These are phyloP conservation scores for Imleria badia DNA, from an alignment of 768 basidiomycete genomes.

Conservation along the genomic window DNA sequence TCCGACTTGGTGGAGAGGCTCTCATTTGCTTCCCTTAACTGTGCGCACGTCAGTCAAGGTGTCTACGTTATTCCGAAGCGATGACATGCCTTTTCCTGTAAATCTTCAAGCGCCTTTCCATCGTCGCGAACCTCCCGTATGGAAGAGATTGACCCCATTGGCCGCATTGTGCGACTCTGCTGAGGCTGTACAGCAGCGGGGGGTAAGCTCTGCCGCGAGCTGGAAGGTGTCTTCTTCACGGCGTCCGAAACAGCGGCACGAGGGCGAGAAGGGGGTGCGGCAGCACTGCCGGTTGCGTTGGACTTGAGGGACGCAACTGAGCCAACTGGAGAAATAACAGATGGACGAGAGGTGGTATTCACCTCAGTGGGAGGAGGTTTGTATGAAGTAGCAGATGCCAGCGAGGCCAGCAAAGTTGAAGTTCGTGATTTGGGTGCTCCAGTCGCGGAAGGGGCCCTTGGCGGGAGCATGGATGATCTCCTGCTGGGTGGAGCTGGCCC, in stretches of 20 bases:
- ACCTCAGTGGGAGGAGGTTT: constrained; percentile 21
- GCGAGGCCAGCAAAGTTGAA: constrained; percentile 27
- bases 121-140: constrained; percentile 69
- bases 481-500: constrained; percentile 34
- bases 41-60: not conserved
- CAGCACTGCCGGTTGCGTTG: constrained; percentile 27
- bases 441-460: constrained; percentile 41
- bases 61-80: not conserved
- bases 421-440: constrained; percentile 42
- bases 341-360: constrained; percentile 40
- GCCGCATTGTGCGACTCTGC: constrained; percentile 44
- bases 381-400: constrained; percentile 22
- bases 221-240: constrained; percentile 48
- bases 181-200: constrained; percentile 21
- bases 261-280: constrained; percentile 43
- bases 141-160: constrained; percentile 67
- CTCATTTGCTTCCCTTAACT: constrained; percentile 64
- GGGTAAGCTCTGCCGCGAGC: constrained; percentile 43
- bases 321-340: constrained; percentile 57
- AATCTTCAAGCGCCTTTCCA: constrained; percentile 51
- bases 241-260: constrained; percentile 70
- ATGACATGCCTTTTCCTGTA: constrained; percentile 56
- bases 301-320: constrained; percentile 50
- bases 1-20: constrained; percentile 53
- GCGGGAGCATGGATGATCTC: constrained; percentile 32